Base-by-base conservation (phyloP, 495 filamentous ascomycete genomes). In the Penicillium cosmopolitanum region DNA sequence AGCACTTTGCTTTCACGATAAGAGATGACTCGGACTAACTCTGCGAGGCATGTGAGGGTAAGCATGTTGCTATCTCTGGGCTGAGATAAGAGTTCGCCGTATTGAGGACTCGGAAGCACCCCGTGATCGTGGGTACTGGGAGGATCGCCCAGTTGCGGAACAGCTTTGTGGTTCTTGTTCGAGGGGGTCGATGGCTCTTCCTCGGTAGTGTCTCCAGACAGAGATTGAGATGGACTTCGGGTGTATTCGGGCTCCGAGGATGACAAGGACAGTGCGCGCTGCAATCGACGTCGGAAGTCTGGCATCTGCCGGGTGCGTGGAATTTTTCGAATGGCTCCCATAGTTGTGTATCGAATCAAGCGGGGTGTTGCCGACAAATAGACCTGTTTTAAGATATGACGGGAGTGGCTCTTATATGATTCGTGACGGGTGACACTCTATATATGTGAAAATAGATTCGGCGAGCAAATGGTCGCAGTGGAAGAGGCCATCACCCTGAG, bases 341-440 rank as follows among this genome's bases (percentile, higher is more conserved):
- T 44, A n/a, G 42, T 44, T 16, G 42, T 3, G 42, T 44, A n/a
- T n/a, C n/a, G 28, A 44, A 44, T 44, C 42, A 44, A 12, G 42
- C 42, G 16, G n/a, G 42, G 42, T n/a, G 42, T 1, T n/a, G 42
- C 12, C 13, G 42, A 21, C n/a, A 18, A 19, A 9, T 31, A 31
- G 42, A 44, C 7, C 42, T 44, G 42, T 44, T 44, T n/a, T 5
- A 44, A n/a, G 19, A 19, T 12, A 19, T n/a, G 13, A n/a, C 15
- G 42, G n/a, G n/a, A 31, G 28, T 31, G 28, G 28, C 8, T 31
- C 28, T 31, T 31, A 31, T 8, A 31, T 31, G 28, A 31, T 31
- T 31, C 28, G 28, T 31, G 28, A 31, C 28, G 28, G 28, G 28
- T 38, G 36, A 38, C 2, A 38, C 36, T 38, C 8, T 38, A n/a